These are phyloP conservation scores for Penicillium sp. DNA, from an alignment of 2,329 filamentous ascomycete genomes.

Conservation along the genomic window DNA sequence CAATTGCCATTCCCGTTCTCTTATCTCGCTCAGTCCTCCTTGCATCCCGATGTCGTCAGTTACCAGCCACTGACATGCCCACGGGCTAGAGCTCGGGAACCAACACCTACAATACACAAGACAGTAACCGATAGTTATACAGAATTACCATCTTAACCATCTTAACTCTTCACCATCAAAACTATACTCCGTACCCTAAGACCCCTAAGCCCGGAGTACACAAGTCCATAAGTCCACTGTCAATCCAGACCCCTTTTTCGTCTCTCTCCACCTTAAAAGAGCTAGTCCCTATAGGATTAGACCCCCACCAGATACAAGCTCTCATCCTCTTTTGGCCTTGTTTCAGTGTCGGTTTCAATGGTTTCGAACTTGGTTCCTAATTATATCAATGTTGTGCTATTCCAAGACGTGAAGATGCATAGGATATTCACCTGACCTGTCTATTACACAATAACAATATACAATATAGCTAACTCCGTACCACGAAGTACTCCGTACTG, in stretches of 20 bases:
- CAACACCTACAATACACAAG: neutral
- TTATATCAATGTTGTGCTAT: neutral
- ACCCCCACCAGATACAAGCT: slow-evolving; percentile 1
- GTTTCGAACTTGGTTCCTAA: neutral
- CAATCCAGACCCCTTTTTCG: slow-evolving; percentile 1
- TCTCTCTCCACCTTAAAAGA: neutral
- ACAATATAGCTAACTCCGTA: neutral
- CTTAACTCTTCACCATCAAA: neutral
- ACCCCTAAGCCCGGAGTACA: neutral
- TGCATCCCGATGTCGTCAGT: slow-evolving; percentile 11
- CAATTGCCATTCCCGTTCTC: neutral
- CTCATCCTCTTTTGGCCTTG: neutral
- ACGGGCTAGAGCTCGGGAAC: slow-evolving; percentile 2
- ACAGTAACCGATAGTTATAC: no score
- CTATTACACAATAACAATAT: no score
- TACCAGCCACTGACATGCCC: slow-evolving; percentile 10
- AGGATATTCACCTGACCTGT: neutral
- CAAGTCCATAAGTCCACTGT: neutral
- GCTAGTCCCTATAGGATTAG: neutral
- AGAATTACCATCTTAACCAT: neutral
- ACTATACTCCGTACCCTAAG: neutral
- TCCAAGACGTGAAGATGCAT: neutral
- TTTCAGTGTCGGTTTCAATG: neutral
- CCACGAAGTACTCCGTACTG: neutral
- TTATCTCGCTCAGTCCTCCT: slow-evolving; percentile 4